Base-by-base conservation (phyloP, 768 basidiomycete species). In the Lactarius hengduanensis region DNA sequence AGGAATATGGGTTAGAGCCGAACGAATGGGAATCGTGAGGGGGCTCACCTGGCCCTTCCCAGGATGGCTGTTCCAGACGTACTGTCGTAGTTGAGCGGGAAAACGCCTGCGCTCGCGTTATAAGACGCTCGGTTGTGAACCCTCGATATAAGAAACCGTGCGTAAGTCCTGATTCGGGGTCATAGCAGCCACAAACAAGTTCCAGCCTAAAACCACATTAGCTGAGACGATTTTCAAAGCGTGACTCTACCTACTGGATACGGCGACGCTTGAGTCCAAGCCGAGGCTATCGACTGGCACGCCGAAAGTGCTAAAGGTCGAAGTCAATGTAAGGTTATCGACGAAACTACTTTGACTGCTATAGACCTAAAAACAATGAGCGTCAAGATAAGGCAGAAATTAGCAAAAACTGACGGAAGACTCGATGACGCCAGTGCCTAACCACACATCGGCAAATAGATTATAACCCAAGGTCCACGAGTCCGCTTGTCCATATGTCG, bases 401-500 rank as follows among this genome's bases (percentile, higher is more conserved):
- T 30, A 32, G 32, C 16, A 6, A 40, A 67, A 13, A 70, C 71
- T 2, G 16, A 65, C 67, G 32, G 64, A 47, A 59, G 57, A 55
- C 4, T 66, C 70, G 75, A 89, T 84, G 16, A 89, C 73, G 57
- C 82, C 79, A 22, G 83, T 78, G 40, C 80, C 80, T 57, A 89
- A 74, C 47, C 89, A 76, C 71, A 80, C 83, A 71, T 88, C 87
- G 11, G 81, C 84, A 63, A 80, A 87, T 56, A 90, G 71, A 76
- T 89, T 88, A 75, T 90, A 89, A 10, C 83, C 76, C 26, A 87
- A 71, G 2, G 84, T 84, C 86, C 86, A 87, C 66, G 82, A 83
- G 57, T 13, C 57, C 20, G 41, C 2, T 40, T 57, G 30, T 16
- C 67, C 26, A 58, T 63, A 43, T 56, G 63, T 57, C 32, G 15